Conservation (phyloP, 2,329 filamentous ascomycete species). For the Aspergillus sp. region DNA sequence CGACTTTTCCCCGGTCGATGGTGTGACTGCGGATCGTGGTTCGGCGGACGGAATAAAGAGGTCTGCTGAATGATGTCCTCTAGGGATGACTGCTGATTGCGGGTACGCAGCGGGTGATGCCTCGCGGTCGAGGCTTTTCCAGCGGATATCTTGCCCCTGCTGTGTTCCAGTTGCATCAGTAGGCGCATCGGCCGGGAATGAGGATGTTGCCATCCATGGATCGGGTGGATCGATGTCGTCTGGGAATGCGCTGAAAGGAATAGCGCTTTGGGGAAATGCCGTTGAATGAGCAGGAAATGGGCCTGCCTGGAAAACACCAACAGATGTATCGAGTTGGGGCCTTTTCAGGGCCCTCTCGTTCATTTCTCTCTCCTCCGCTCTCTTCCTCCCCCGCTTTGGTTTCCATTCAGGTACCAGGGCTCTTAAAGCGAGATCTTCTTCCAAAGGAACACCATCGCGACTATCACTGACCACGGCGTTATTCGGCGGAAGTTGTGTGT, state of each 20-base stretch:
- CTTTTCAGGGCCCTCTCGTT: constrained; percentile 58
- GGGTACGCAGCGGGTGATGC: constrained; percentile 71
- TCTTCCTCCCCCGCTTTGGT: constrained; percentile 61
- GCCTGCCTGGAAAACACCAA: constrained; percentile 47
- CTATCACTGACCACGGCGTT: constrained; percentile 63
- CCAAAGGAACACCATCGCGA: constrained; percentile 77
- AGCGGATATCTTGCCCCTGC: constrained; percentile 39
- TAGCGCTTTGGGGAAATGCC: constrained; percentile 51
- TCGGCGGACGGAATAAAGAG: constrained; percentile 46
- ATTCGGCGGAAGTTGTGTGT: constrained; percentile 68
- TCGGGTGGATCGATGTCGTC: constrained; percentile 51
- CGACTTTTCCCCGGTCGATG: constrained; percentile 51
- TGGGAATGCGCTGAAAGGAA: constrained; percentile 55
- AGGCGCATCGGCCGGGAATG: constrained; percentile 44
- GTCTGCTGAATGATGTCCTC: constrained; percentile 34
- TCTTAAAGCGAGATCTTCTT: constrained; percentile 85
- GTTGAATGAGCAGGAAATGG: constrained; percentile 45
- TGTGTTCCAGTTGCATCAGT: constrained; percentile 26
- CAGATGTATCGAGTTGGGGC: constrained; percentile 59
- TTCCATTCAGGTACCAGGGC: constrained; percentile 76
- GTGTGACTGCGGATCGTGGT: constrained; percentile 73
- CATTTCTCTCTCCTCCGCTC: constrained; percentile 60
- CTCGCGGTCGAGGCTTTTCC: constrained; percentile 53
- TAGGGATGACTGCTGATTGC: constrained; percentile 72
- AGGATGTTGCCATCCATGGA: constrained; percentile 40